Evolutionary conservation across 2,329 filamentous ascomycete genomes (phyloP).

Genomic region (Alternaria conjuncta): DNA sequence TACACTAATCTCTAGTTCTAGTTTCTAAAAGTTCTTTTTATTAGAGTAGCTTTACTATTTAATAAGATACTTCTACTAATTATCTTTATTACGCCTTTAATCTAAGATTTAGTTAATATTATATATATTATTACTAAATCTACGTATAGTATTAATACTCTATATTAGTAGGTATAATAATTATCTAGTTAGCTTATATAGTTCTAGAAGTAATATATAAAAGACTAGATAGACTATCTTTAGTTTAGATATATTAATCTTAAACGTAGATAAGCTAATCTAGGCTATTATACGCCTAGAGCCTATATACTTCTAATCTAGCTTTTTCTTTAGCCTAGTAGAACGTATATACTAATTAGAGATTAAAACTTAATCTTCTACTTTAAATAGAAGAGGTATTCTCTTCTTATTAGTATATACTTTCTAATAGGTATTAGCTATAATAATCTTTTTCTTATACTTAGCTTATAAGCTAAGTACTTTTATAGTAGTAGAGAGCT

Average conservation of each 20-base stretch:
- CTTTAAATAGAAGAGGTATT: not conserved
- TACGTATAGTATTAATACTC: not conserved
- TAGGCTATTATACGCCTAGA: not conserved
- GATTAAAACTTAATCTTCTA: not conserved
- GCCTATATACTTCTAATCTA: not conserved
- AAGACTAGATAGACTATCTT: not conserved
- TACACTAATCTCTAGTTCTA: not conserved
- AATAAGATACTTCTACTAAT: not conserved
- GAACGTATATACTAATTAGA: not conserved
- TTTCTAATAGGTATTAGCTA: not conserved
- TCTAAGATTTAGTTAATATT: not conserved
- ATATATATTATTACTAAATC: not conserved
- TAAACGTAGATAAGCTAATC: not conserved
- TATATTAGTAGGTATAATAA: not conserved
- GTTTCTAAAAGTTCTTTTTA: not conserved
- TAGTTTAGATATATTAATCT: not conserved
- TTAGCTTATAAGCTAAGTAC: not conserved
- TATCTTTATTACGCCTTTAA: not conserved
- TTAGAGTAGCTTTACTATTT: not conserved
- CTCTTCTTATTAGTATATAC: not conserved
- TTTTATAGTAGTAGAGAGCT: not conserved
- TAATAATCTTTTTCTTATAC: not conserved
- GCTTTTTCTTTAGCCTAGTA: not conserved
- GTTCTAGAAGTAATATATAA: not conserved
- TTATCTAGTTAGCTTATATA: not conserved